These are phyloP conservation scores for Guadua angustifolia DNA, from an alignment of 176 grass and related monocot species.

Conservation along the genomic window DNA sequence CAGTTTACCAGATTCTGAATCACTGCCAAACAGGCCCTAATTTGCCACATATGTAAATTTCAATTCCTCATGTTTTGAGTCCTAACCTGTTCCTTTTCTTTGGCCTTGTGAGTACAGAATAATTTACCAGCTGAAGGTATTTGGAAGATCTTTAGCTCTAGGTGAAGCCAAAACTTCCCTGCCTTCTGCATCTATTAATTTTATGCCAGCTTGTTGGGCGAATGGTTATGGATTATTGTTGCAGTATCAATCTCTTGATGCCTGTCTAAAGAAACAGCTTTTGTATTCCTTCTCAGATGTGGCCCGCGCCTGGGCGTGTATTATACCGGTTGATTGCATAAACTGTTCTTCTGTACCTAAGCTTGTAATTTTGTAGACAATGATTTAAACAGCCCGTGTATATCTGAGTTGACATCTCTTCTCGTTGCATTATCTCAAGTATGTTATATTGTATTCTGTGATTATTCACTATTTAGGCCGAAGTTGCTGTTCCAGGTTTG, in stretches of 20 bases:
- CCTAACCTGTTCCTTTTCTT: background rate
- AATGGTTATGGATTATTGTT: constrained; percentile 43
- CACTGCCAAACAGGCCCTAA: too few species aligned
- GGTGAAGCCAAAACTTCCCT: constrained; percentile 27
- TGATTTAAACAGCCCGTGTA: constrained; percentile 40
- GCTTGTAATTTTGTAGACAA: constrained; percentile 47
- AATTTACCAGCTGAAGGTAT: constrained; percentile 34
- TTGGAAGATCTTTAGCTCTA: constrained; percentile 46
- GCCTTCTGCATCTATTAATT: constrained; percentile 40
- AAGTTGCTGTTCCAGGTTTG: background rate
- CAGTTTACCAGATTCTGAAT: too few species aligned
- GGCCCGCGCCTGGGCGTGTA: constrained; percentile 32
- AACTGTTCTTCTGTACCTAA: constrained; percentile 53
- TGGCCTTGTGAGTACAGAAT: constrained; percentile 31
- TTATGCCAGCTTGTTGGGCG: constrained; percentile 18
- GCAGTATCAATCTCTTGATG: constrained; percentile 20
- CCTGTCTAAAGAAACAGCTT: constrained; percentile 36
- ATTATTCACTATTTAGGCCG: background rate
- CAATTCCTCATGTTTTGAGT: background rate
- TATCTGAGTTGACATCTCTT: constrained; percentile 41
- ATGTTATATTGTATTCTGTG: background rate
- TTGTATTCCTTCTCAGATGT: constrained; percentile 36
- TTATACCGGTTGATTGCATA: constrained; percentile 53
- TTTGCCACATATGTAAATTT: constrained; percentile 10
- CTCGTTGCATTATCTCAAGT: constrained; percentile 17